Percentiles rank a stretch among this genome's conserved stretches.
These are phyloP conservation scores for Croton laevigatus DNA, from an alignment of 441 rosid genomes.

Conservation along the genomic window DNA sequence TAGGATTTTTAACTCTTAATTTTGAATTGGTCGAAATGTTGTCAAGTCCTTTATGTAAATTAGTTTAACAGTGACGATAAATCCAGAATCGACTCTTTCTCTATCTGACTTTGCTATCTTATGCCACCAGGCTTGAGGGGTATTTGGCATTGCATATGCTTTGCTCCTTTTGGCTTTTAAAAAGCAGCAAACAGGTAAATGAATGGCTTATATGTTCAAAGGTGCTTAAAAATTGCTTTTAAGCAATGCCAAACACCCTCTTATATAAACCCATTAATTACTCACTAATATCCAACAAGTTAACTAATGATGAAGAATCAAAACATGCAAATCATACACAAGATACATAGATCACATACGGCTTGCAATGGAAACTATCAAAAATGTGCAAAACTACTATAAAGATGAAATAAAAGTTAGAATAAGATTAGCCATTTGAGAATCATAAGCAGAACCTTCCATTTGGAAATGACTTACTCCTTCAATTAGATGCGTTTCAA, in stretches of 20 bases:
- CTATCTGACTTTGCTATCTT: not conserved
- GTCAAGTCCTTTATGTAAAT: slow-evolving; percentile 25
- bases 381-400: slow-evolving; percentile 25
- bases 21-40: slow-evolving; percentile 12
- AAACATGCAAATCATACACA: slow-evolving; percentile 15
- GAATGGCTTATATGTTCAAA: too few species aligned
- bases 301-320: slow-evolving; percentile 5
- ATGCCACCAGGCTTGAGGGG: not conserved
- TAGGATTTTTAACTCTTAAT: slow-evolving; percentile 15
- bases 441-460: slow-evolving; percentile 86
- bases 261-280: not conserved
- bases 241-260: too few species aligned
- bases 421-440: slow-evolving; percentile 65
- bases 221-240: too few species aligned
- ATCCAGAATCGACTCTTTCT: not conserved
- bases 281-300: slow-evolving; percentile 7
- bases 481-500: slow-evolving; percentile 69
- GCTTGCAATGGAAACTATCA: not conserved
- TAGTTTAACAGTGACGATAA: not conserved
- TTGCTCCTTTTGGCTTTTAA: too few species aligned
- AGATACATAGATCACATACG: not conserved
- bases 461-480: slow-evolving; percentile 89
- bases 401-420: slow-evolving; percentile 54
- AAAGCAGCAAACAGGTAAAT: too few species aligned
- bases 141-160: too few species aligned